phyloP scores from a whole-genome alignment of 2,329 filamentous ascomycete genomes.

The Botrytis aclada region DNA sequence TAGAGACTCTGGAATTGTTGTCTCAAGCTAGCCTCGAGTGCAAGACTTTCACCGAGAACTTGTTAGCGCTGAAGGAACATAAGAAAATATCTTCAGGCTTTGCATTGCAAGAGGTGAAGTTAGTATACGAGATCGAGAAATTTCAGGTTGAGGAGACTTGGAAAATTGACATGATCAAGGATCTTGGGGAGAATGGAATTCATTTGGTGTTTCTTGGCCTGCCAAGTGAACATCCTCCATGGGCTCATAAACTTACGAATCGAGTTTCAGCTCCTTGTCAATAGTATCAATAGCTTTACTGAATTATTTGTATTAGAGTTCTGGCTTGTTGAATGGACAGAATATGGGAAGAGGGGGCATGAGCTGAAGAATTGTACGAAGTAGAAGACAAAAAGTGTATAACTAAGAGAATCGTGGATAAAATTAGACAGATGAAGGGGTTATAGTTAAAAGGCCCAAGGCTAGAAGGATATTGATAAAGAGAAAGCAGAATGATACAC shows the following conservation, averaged over 20 bases:
- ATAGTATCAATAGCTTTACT: not conserved
- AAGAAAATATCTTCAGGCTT: not conserved
- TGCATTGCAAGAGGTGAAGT: not conserved
- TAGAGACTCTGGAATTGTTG: not conserved
- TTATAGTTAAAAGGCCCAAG: not conserved
- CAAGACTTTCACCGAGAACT: not conserved
- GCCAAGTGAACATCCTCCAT: not conserved
- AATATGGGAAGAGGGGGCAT: not conserved
- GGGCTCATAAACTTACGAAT: not conserved
- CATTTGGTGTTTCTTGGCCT: not conserved
- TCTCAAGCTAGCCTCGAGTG: not conserved
- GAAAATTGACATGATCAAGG: not conserved
- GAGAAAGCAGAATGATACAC: not conserved
- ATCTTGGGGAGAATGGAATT: not conserved
- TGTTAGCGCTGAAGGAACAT: not conserved
- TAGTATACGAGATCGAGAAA: not conserved
- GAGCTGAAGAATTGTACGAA: not conserved
- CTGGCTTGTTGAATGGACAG: not conserved
- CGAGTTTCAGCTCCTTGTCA: not conserved
- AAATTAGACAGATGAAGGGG: not conserved
- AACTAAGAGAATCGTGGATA: not conserved
- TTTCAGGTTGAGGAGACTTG: not conserved
- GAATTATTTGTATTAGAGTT: not conserved
- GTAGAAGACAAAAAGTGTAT: not conserved
- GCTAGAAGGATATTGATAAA: not conserved